Conservation (phyloP, 2,329 filamentous ascomycete species). For the Monilinia fructicola region DNA sequence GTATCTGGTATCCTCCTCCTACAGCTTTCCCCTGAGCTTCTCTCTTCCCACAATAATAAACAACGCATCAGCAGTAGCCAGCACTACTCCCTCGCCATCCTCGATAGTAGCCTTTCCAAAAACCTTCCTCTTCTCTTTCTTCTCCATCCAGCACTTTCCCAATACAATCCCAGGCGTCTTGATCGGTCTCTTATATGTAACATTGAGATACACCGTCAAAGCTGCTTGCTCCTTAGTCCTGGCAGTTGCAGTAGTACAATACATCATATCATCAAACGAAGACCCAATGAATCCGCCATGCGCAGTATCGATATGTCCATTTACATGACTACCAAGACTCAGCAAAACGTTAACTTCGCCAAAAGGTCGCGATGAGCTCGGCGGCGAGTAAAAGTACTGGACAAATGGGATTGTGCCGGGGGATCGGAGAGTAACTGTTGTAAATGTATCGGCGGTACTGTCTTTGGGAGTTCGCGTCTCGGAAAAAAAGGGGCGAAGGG, state of each 20-base stretch:
- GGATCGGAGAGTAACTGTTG: slow-evolving; percentile 17
- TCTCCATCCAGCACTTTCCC: slow-evolving; percentile 47
- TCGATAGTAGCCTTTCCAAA: slow-evolving; percentile 51
- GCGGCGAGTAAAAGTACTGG: slow-evolving; percentile 30
- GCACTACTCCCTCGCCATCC: slow-evolving; percentile 48
- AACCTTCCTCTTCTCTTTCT: slow-evolving; percentile 54
- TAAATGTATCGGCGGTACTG: slow-evolving; percentile 27
- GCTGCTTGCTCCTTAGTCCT: slow-evolving; percentile 29
- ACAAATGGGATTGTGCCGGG: slow-evolving; percentile 30
- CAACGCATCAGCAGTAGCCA: slow-evolving; percentile 54
- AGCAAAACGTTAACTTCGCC: slow-evolving; percentile 29
- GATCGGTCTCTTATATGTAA: slow-evolving; percentile 54
- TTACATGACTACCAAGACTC: slow-evolving; percentile 51
- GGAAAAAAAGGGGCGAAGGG: slow-evolving; percentile 28
- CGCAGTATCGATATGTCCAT: slow-evolving; percentile 54
- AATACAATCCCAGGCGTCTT: slow-evolving; percentile 51
- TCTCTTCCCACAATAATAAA: slow-evolving; percentile 40
- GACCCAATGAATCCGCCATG: slow-evolving; percentile 61
- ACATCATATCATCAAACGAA: slow-evolving; percentile 57
- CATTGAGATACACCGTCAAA: slow-evolving; percentile 55
- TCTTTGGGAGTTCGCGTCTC: slow-evolving; percentile 14
- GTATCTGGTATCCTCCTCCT: not conserved
- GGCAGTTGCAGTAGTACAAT: slow-evolving; percentile 24
- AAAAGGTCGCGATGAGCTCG: slow-evolving; percentile 13
- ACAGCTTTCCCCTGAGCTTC: slow-evolving; percentile 25